Evolutionary conservation across 441 rosid species (phyloP).

Genomic region (Cnidoscolus chayamansa): DNA sequence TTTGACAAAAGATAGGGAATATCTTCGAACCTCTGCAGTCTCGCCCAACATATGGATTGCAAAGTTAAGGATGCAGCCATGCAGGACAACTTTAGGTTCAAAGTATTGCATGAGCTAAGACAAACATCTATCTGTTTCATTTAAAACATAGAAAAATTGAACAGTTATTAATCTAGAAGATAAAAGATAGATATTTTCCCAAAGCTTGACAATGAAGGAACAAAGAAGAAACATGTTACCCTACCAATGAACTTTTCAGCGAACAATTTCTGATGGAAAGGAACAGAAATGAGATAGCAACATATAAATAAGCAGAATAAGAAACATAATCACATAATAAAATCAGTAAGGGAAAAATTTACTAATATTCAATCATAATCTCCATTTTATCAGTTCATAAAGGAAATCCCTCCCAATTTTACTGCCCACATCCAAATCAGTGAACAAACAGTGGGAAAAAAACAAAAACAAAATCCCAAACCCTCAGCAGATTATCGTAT

Average conservation of each 20-base stretch:
- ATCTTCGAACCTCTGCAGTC: constrained; percentile 59
- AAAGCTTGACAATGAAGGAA: too few species aligned
- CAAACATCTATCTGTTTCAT: neutral
- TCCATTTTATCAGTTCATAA: neutral
- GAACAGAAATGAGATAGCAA: too few species aligned
- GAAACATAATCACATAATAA: too few species aligned
- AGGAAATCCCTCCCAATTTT: neutral
- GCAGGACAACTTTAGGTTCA: neutral
- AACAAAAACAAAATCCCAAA: neutral
- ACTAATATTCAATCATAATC: neutral
- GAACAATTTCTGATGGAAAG: too few species aligned
- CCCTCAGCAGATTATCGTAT: neutral
- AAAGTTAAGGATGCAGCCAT: neutral
- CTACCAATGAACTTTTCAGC: too few species aligned
- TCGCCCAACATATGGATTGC: neutral
- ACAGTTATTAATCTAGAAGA: too few species aligned
- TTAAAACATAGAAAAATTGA: neutral
- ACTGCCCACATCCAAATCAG: neutral
- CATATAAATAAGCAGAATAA: too few species aligned
- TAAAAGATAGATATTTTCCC: too few species aligned
- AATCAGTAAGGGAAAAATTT: too few species aligned
- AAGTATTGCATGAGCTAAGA: neutral
- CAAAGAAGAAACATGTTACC: too few species aligned
- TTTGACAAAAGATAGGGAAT: constrained; percentile 50
- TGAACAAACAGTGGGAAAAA: neutral